Conservation (phyloP, 768 basidiomycete genomes). For the Krasilnikovozyma curviuscula region DNA sequence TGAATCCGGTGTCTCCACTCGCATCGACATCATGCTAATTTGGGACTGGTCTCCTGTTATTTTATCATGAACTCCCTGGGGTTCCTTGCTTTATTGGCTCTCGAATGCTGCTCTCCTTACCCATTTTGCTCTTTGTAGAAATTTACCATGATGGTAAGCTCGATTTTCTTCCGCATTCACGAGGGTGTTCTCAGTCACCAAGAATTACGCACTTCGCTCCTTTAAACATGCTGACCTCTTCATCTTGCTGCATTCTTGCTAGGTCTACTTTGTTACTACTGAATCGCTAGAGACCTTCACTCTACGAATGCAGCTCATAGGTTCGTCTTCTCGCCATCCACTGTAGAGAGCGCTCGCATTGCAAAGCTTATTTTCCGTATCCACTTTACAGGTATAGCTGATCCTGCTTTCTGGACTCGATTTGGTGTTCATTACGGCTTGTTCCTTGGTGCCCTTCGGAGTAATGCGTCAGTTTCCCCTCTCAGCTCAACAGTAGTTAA, state of each 20-base stretch:
- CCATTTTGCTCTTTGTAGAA: not conserved
- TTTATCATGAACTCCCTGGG: too few species aligned
- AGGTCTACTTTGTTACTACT: slow-evolving; percentile 29
- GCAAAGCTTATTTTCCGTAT: not conserved
- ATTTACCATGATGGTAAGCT: not conserved
- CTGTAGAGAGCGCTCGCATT: not conserved
- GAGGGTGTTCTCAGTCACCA: too few species aligned
- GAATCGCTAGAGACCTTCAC: slow-evolving; percentile 28
- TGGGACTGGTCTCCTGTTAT: too few species aligned
- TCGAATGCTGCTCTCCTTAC: not conserved
- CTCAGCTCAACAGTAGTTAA: not conserved
- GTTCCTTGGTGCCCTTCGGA: slow-evolving; percentile 28
- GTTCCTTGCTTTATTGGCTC: not conserved
- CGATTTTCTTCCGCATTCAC: too few species aligned
- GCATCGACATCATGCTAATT: slow-evolving; percentile 5
- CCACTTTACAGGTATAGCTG: slow-evolving; percentile 25
- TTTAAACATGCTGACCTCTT: not conserved
- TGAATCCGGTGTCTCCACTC: not conserved
- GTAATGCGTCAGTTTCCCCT: slow-evolving; percentile 27
- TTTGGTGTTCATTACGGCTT: slow-evolving; percentile 28
- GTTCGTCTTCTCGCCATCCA: not conserved
- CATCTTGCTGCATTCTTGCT: not conserved
- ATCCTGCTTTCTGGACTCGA: slow-evolving; percentile 30
- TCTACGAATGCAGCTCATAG: slow-evolving; percentile 28
- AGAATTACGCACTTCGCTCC: too few species aligned